Evolutionary conservation across 2,329 filamentous ascomycete genomes (phyloP).

Genomic region (Fusarium fracticaudum): DNA sequence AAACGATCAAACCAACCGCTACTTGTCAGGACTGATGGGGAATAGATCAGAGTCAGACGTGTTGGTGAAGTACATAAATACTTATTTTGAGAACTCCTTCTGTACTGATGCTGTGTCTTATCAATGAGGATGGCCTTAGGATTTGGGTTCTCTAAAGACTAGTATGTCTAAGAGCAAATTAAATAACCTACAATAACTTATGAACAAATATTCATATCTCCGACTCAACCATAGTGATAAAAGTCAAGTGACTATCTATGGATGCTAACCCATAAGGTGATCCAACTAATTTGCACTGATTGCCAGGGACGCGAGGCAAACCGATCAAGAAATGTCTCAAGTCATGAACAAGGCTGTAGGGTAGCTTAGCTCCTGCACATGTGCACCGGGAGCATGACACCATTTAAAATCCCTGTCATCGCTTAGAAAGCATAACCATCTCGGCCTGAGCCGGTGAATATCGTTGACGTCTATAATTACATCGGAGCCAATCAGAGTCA

Average conservation of each 20-base stretch:
- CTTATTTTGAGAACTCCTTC: too few species aligned
- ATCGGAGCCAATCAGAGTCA: conserved; percentile 19
- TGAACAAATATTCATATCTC: background rate
- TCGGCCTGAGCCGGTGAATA: conserved; percentile 23
- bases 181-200: background rate
- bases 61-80: too few species aligned
- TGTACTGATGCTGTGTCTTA: background rate
- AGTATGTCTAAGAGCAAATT: background rate
- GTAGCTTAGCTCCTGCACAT: background rate
- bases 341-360: background rate
- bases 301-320: background rate
- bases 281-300: background rate
- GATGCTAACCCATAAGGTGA: too few species aligned
- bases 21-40: background rate
- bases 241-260: too few species aligned
- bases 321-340: background rate
- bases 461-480: conserved; percentile 34
- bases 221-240: too few species aligned
- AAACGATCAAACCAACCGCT: background rate
- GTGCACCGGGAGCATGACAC: conserved; percentile 23
- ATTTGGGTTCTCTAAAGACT: background rate
- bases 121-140: background rate
- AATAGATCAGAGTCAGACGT: background rate
- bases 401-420: conserved; percentile 33
- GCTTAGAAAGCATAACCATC: background rate